phyloP scores from a whole-genome alignment of 1,284 basidiomycete genomes.

The Uromyces viciae-fabae region DNA sequence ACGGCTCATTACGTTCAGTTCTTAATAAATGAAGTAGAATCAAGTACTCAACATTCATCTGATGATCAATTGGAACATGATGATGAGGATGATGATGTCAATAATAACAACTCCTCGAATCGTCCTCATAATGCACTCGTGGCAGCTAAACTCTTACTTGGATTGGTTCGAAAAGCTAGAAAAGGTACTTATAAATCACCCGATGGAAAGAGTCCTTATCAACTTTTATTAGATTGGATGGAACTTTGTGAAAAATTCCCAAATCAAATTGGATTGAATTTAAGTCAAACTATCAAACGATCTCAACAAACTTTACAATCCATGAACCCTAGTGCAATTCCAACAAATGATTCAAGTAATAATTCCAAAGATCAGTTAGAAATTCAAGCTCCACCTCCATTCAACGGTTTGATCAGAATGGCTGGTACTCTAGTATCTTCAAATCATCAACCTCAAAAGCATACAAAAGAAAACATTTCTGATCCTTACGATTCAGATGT shows the following conservation, averaged over 20 bases:
- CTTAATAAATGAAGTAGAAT: slow-evolving; percentile 48
- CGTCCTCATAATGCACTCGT: slow-evolving; percentile 74
- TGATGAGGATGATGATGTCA: not conserved
- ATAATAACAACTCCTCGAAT: slow-evolving; percentile 48
- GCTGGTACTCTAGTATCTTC: slow-evolving; percentile 65
- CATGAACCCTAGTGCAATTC: not conserved
- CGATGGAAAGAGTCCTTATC: slow-evolving; percentile 92
- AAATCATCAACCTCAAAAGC: slow-evolving; percentile 47
- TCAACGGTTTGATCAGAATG: slow-evolving; percentile 68
- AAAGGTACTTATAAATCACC: slow-evolving; percentile 79
- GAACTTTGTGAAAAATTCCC: slow-evolving; percentile 85
- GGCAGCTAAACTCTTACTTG: slow-evolving; percentile 83
- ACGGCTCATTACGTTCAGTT: slow-evolving; percentile 53
- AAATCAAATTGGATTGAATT: slow-evolving; percentile 84
- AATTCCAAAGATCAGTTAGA: not conserved
- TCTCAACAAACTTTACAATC: slow-evolving; percentile 3
- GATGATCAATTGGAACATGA: slow-evolving; percentile 47
- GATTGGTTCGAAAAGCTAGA: slow-evolving; percentile 75
- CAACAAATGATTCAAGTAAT: slow-evolving; percentile 60
- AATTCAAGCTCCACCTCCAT: not conserved
- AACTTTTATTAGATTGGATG: slow-evolving; percentile 86
- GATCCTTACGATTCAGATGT: slow-evolving; percentile 72
- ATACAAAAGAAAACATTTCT: slow-evolving; percentile 58
- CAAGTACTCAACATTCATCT: slow-evolving; percentile 45
- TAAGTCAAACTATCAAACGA: slow-evolving; percentile 60